Evolutionary conservation across 441 rosid species (phyloP), one percentile per base, ranked within the genome.

Genomic region (Populus hybrid): DNA sequence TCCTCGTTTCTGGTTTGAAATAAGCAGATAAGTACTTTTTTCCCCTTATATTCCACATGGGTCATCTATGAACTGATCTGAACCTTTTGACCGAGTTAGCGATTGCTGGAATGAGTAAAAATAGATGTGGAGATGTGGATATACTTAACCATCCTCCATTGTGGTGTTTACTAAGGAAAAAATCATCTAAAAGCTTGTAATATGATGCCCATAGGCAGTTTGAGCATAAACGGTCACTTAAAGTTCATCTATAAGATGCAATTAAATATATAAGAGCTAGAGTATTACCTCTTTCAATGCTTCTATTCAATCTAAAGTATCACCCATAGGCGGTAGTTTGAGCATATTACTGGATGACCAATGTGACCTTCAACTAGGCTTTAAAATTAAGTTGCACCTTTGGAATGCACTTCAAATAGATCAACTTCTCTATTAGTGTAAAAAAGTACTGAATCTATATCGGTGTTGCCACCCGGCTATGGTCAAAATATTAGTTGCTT

Each of bases 241-340:
- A 66, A 65, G 12, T 34, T 53, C 61, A 3, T 42, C 35, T 18
- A 50, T 65, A 26, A 65, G 67, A 16, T 65, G 34, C 14, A 28
- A 26, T 59, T 40, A 40, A 75, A 75, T 65, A 9, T 42, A 16
- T 28, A 38, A 24, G 42, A 16, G 11, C 66, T 53, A 53, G 66
- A 63, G 30, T 9, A 32, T 36, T 69, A 6, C 14, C 66, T 1
- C 7, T 6, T 71, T 40, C 65, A 28, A 30, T 70, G 21, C 42
- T 70, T 71, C 53, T 24, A 32, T 77, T 68, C 75, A 30, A 63
- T 71, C 21, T 42, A n/a, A 76, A 57, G 42, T 50, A 65, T 74
- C 36, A 64, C 3, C 57, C 38, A 69, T 23, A 6, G 35, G 69
- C 42, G 8, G 6, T 19, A 18, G 9, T 53, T 18, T 35, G 19